phyloP scores from a whole-genome alignment of 1,284 basidiomycete genomes.

The Tausonia pullulans region DNA sequence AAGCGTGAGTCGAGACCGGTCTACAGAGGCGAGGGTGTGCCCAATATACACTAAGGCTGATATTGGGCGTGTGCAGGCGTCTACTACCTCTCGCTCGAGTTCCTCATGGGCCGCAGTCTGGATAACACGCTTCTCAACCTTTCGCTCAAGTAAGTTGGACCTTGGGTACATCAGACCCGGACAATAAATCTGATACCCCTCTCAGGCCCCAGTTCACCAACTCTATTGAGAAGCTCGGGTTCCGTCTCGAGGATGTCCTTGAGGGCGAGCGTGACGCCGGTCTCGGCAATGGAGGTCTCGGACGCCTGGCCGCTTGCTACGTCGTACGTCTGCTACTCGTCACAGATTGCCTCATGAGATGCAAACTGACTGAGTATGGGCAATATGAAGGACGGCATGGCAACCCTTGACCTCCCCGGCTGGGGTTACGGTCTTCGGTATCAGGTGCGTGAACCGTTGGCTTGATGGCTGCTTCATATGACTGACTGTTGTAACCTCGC shows the following conservation, averaged over 20 bases:
- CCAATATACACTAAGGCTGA: not conserved
- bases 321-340: conserved; percentile 49
- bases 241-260: conserved; percentile 62
- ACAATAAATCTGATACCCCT: too few species aligned
- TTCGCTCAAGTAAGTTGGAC: conserved; percentile 49
- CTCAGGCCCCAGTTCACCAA: conserved; percentile 44
- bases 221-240: conserved; percentile 63
- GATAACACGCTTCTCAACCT: conserved; percentile 85
- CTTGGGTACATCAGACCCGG: too few species aligned
- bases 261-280: conserved; percentile 38
- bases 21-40: too few species aligned
- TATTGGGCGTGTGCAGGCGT: conserved; percentile 35
- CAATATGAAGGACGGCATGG: conserved; percentile 35
- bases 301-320: conserved; percentile 86
- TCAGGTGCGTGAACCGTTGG: conserved; percentile 16
- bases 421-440: conserved; percentile 77
- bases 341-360: conserved; percentile 20
- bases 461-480: conserved; percentile 7
- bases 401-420: conserved; percentile 66
- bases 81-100: conserved; percentile 78
- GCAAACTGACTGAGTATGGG: conserved; percentile 18
- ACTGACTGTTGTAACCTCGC: conserved; percentile 27
- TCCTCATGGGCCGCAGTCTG: conserved; percentile 67
- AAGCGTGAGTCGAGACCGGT: conserved; percentile 17
- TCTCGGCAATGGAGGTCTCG: conserved; percentile 52